phyloP scores from a whole-genome alignment of 257 asterid species.

The Solanum tarijense region DNA sequence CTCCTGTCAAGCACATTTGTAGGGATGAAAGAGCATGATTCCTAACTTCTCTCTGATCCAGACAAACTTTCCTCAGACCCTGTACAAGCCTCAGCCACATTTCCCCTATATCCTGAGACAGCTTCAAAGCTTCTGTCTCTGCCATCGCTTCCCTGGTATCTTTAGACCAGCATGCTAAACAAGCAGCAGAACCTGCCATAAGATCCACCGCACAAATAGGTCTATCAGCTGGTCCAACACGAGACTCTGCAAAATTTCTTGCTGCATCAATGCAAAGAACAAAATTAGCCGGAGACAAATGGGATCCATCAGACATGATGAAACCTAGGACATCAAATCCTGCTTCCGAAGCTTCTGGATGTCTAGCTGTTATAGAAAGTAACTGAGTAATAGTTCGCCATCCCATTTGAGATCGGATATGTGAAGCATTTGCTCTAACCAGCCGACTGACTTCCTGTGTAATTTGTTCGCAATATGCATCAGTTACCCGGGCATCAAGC shows the following conservation, averaged over 20 bases:
- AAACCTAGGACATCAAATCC: slow-evolving; percentile 79
- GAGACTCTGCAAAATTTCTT: slow-evolving; percentile 92
- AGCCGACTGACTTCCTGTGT: slow-evolving; percentile 87
- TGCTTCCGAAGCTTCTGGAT: slow-evolving; percentile 88
- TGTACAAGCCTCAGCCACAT: slow-evolving; percentile 95
- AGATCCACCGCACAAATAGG: slow-evolving; percentile 75
- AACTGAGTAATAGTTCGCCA: slow-evolving; percentile 79
- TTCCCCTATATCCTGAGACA: slow-evolving; percentile 81
- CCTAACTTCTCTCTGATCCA: slow-evolving; percentile 92
- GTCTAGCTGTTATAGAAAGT: slow-evolving; percentile 83
- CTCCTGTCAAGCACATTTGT: slow-evolving; percentile 67
- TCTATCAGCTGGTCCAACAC: slow-evolving; percentile 78
- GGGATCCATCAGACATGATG: slow-evolving; percentile 84
- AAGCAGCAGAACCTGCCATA: slow-evolving; percentile 61
- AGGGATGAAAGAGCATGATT: slow-evolving; percentile 73
- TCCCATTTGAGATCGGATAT: slow-evolving; percentile 65
- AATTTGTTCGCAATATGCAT: slow-evolving; percentile 92
- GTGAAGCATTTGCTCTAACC: slow-evolving; percentile 79
- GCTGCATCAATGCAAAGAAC: slow-evolving; percentile 74
- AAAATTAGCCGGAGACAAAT: slow-evolving; percentile 68
- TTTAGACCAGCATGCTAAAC: slow-evolving; percentile 65
- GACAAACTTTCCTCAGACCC: slow-evolving; percentile 80
- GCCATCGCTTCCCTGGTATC: slow-evolving; percentile 62
- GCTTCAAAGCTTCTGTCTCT: slow-evolving; percentile 53
- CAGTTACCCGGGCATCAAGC: slow-evolving; percentile 90